These are phyloP conservation scores for Phytophthora syringae DNA, from an alignment of 352 stramenopile species.

Conservation along the genomic window DNA sequence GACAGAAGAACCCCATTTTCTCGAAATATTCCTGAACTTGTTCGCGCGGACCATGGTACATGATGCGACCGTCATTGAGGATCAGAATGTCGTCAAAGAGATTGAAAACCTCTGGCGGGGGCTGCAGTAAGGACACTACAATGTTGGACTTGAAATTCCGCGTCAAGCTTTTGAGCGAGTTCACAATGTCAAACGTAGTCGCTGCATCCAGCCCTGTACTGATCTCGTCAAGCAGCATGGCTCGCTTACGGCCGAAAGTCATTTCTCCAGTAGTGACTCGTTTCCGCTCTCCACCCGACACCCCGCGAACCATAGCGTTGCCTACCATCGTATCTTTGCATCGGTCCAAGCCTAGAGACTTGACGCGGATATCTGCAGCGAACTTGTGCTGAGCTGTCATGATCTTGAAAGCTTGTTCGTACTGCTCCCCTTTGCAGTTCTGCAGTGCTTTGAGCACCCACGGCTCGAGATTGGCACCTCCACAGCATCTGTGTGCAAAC, in stretches of 20 bases:
- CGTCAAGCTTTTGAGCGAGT: conserved; percentile 51
- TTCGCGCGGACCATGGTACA: conserved; percentile 69
- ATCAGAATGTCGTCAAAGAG: conserved; percentile 95
- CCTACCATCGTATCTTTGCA: conserved; percentile 70
- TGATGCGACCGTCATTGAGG: conserved; percentile 89
- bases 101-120: conserved; percentile 93
- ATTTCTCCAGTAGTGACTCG: conserved; percentile 91
- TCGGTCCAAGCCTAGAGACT: conserved; percentile 52
- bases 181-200: conserved; percentile 68
- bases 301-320: conserved; percentile 62
- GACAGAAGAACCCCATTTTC: conserved; percentile 51
- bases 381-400: conserved; percentile 49
- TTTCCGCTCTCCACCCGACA: conserved; percentile 92
- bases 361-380: conserved; percentile 40
- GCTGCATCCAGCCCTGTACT: conserved; percentile 65
- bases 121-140: conserved; percentile 89
- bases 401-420: conserved; percentile 39
- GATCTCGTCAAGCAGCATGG: conserved; percentile 85
- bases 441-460: conserved; percentile 45
- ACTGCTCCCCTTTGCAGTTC: conserved; percentile 45
- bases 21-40: conserved; percentile 57
- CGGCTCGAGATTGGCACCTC: conserved; percentile 46
- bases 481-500: conserved; percentile 89
- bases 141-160: conserved; percentile 56
- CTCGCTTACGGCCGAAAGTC: conserved; percentile 75